These are phyloP conservation scores for Teratosphaeria nubilosa DNA, from an alignment of 2,329 filamentous ascomycete species.

Conservation along the genomic window DNA sequence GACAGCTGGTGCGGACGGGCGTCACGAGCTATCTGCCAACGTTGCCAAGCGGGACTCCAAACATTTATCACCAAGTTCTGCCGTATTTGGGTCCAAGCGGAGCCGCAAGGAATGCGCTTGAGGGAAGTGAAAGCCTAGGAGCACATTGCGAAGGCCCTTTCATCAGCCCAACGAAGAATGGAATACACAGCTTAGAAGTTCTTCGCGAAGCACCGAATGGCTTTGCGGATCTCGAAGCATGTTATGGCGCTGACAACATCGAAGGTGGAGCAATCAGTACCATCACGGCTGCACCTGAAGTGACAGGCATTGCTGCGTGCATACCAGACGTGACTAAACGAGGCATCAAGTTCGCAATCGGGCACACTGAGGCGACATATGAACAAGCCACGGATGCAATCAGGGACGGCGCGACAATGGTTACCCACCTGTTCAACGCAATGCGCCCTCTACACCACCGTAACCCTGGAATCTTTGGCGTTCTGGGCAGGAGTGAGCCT, in stretches of 20 bases:
- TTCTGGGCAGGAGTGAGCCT: conserved; percentile 52
- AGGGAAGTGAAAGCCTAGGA: conserved; percentile 78
- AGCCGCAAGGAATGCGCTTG: conserved; percentile 44
- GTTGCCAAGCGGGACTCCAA: conserved; percentile 67
- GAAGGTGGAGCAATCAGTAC: conserved; percentile 51
- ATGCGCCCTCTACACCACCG: conserved; percentile 87
- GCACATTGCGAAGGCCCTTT: conserved; percentile 91
- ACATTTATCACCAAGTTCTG: conserved; percentile 72
- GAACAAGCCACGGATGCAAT: conserved; percentile 67
- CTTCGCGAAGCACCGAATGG: conserved; percentile 52
- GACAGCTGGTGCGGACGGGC: conserved; percentile 61
- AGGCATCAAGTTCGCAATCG: conserved; percentile 68
- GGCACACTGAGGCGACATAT: conserved; percentile 80
- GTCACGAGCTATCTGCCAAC: conserved; percentile 85
- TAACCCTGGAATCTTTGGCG: conserved; percentile 81
- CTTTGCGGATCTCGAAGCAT: conserved; percentile 55
- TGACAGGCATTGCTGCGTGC: conserved; percentile 49
- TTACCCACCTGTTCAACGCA: conserved; percentile 89
- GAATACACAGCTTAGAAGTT: conserved; percentile 69
- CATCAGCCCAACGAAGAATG: conserved; percentile 71
- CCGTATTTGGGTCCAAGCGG: conserved; percentile 69
- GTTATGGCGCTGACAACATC: conserved; percentile 66
- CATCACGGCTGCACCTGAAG: conserved; percentile 79
- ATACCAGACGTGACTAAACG: conserved; percentile 57
- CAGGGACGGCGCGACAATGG: conserved; percentile 70